A percentile compares a stretch with the other conserved stretches of the same genome.
These are phyloP conservation scores for Coccinonectria pachysandricola DNA, from an alignment of 2,329 filamentous ascomycete species.

Conservation along the genomic window DNA sequence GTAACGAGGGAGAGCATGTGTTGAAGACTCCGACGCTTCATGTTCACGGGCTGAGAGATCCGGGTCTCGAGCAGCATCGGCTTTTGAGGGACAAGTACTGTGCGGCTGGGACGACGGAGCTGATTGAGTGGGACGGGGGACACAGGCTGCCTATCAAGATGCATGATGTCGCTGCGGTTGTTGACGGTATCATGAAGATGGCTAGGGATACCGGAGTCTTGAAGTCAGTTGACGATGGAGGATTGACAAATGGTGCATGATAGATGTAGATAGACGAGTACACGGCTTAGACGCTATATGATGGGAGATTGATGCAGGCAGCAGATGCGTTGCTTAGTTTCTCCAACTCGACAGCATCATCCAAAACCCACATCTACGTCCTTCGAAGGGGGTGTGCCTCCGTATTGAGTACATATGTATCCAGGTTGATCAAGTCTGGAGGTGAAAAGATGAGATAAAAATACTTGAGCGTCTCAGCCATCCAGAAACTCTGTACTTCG, in stretches of 20 bases:
- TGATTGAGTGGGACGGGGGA: slow-evolving; percentile 64
- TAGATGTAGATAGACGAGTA: too few species aligned
- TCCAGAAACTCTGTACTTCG: slow-evolving; percentile 59
- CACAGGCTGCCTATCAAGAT: slow-evolving; percentile 63
- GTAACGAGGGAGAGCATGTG: slow-evolving; percentile 31
- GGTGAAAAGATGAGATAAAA: slow-evolving; percentile 63
- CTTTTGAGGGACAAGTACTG: slow-evolving; percentile 50
- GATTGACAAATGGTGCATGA: too few species aligned
- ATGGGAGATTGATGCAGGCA: too few species aligned
- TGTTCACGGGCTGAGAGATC: slow-evolving; percentile 44
- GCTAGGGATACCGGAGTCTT: too few species aligned
- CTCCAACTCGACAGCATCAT: too few species aligned
- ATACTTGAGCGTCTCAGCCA: slow-evolving; percentile 65
- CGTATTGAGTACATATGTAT: slow-evolving; percentile 54
- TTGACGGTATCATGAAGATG: slow-evolving; percentile 15
- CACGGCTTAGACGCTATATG: too few species aligned
- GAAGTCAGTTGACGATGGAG: too few species aligned
- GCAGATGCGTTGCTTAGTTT: too few species aligned
- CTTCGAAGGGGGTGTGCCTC: slow-evolving; percentile 37
- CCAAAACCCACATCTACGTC: too few species aligned
- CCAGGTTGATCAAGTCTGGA: slow-evolving; percentile 52
- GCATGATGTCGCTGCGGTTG: slow-evolving; percentile 46
- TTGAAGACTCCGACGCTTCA: slow-evolving; percentile 26
- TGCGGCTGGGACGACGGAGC: slow-evolving; percentile 36
- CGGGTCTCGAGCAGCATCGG: slow-evolving; percentile 42